Base-by-base conservation (phyloP, 495 filamentous ascomycete genomes). In the Coniosporium apollinis region DNA sequence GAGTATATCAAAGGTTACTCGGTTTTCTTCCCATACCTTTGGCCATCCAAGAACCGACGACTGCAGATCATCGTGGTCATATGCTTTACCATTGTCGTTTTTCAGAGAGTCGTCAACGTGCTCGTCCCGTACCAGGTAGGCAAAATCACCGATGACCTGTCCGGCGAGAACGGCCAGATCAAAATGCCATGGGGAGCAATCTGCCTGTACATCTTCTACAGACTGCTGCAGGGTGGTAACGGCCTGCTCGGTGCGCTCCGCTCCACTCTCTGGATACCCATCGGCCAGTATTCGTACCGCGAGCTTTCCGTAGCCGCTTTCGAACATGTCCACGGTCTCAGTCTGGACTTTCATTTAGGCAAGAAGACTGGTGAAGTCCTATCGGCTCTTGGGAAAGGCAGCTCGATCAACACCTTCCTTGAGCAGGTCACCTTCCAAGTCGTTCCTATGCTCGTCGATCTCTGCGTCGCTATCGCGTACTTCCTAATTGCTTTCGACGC, bases 311-410 rank as follows among this genome's bases (percentile, higher is more conserved):
- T 85, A 2, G 84, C 89, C 5, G 79, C 87, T 4, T 97, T 97
- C 47, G 89, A 96, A 54, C 89, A 97, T 50, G 89, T 97, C 13
- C 89, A 96, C 55, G 73, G 76, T 24, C 71, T 97, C 11, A 94
- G 86, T 56, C 63, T 94, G 44, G 89, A 96, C 50, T 97, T 97
- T 48, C 89, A 97, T 55, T 69, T 94, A 8, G 81, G 84, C 28
- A 97, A 97, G 59, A 84, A 86, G 55, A 96, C 89, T 1, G 89
- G 89, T 17, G 89, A 97, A 55, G 85, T 97, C 11, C 61, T 94
- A 18, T 93, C 84, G 15, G 89, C 89, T 0, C 62, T 97, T 37
- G 93, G 86, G 59, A 96, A 96, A 50, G 89, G 89, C 36, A 82
- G 75, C 42, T 81, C 89, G 1, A 94, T 97, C 63, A 96, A 97